Conservation (phyloP, 2,329 filamentous ascomycete genomes). For the Alternaria gaisen region DNA sequence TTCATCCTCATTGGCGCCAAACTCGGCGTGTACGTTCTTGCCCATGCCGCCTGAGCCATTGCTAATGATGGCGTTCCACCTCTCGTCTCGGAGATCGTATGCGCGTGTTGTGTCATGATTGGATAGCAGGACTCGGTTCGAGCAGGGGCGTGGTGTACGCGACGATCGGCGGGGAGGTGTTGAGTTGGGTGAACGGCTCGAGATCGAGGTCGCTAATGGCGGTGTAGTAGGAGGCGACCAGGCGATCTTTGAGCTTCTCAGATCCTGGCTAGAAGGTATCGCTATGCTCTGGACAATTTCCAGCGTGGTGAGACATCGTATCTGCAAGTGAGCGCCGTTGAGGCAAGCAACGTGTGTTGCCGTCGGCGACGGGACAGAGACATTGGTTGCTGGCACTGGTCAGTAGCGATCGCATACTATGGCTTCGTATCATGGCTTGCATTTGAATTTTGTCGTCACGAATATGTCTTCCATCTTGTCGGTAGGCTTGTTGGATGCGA, state of each 20-base stretch:
- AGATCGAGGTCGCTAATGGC: slow-evolving; percentile 5
- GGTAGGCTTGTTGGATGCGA: slow-evolving; percentile 9
- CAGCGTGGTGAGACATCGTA: slow-evolving; percentile 50
- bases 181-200: slow-evolving; percentile 14
- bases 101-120: slow-evolving; percentile 53
- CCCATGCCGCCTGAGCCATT: slow-evolving; percentile 61
- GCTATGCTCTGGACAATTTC: slow-evolving; percentile 49
- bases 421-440: slow-evolving; percentile 15
- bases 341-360: slow-evolving; percentile 52
- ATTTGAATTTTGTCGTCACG: slow-evolving; percentile 45
- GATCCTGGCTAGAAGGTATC: slow-evolving; percentile 42
- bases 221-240: slow-evolving; percentile 46
- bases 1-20: slow-evolving; percentile 54
- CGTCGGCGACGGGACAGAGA: slow-evolving; percentile 51
- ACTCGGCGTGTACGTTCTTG: slow-evolving; percentile 56
- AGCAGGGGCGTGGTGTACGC: slow-evolving; percentile 22
- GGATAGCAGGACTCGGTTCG: slow-evolving; percentile 53
- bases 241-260: slow-evolving; percentile 42
- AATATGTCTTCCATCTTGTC: slow-evolving; percentile 39
- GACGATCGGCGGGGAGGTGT: slow-evolving; percentile 34
- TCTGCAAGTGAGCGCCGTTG: slow-evolving; percentile 49
- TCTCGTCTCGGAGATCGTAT: slow-evolving; percentile 54
- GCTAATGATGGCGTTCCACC: slow-evolving; percentile 55
- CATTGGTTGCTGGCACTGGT: slow-evolving; percentile 37
- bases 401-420: slow-evolving; percentile 12